Conservation (phyloP, 1,284 basidiomycete species). For the Puccinia triticina region DNA sequence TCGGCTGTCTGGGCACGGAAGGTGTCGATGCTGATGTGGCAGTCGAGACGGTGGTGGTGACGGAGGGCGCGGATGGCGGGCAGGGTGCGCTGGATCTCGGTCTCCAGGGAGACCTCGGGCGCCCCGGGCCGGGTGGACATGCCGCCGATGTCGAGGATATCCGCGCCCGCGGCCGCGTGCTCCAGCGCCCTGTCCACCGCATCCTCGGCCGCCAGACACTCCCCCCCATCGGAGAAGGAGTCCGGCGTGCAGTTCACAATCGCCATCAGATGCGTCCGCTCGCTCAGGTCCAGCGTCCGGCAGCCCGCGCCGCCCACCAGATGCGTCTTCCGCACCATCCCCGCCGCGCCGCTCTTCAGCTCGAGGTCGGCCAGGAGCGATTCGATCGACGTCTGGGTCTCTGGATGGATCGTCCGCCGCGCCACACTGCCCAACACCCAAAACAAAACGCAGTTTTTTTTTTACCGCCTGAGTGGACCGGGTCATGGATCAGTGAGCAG, state of each 20-base stretch:
- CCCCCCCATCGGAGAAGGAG: conserved; percentile 89
- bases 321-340: conserved; percentile 55
- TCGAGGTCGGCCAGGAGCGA: background rate
- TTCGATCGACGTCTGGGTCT: background rate
- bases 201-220: conserved; percentile 61
- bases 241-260: conserved; percentile 95
- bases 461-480: background rate
- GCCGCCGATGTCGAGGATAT: conserved; percentile 89
- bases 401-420: conserved; percentile 24
- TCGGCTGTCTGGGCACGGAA: conserved; percentile 82
- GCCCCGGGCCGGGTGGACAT: conserved; percentile 86
- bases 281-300: conserved; percentile 52
- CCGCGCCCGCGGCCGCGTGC: conserved; percentile 66
- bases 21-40: conserved; percentile 85
- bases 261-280: conserved; percentile 78
- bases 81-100: conserved; percentile 70
- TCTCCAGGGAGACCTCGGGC: conserved; percentile 69
- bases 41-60: conserved; percentile 56
- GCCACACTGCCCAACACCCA: conserved; percentile 25
- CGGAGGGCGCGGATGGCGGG: conserved; percentile 63
- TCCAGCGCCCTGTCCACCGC: conserved; percentile 5
- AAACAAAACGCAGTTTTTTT: too few species aligned
- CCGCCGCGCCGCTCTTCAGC: background rate
- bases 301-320: conserved; percentile 62
- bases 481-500: background rate